A percentile compares a stretch with the other conserved stretches of the same genome.
These are phyloP conservation scores for Solanum raphanifolium DNA, from an alignment of 257 asterid genomes.

Conservation along the genomic window DNA sequence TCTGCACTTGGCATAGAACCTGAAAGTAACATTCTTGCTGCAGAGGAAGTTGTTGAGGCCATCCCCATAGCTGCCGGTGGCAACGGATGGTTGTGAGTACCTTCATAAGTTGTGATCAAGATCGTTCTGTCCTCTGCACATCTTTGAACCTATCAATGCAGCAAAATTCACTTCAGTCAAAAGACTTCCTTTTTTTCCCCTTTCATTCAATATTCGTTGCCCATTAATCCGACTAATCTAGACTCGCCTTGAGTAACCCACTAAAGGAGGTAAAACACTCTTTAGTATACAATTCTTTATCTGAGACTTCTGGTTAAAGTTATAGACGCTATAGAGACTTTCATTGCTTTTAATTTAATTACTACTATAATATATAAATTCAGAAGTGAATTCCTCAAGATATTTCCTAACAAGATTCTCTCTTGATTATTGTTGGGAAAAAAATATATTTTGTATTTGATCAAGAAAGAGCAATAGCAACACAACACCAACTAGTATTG, in stretches of 20 bases:
- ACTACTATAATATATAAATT: neutral
- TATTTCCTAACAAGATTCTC: neutral
- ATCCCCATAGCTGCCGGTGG: slow-evolving; percentile 98
- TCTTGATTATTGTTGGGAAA: neutral
- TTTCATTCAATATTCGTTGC: neutral
- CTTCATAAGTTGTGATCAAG: slow-evolving; percentile 83
- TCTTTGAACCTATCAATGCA: slow-evolving; percentile 65
- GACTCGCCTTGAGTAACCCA: neutral
- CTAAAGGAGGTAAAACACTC: neutral
- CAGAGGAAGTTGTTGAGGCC: slow-evolving; percentile 95
- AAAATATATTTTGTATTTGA: neutral
- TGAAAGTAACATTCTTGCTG: slow-evolving; percentile 80
- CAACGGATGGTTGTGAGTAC: slow-evolving; percentile 85
- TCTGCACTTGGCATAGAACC: slow-evolving; percentile 91
- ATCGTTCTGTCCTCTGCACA: slow-evolving; percentile 71
- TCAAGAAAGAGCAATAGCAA: neutral
- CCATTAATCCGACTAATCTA: neutral
- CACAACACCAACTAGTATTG: neutral
- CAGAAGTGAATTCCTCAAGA: neutral
- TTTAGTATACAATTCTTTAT: neutral
- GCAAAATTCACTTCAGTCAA: neutral
- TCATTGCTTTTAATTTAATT: neutral
- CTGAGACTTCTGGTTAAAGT: neutral
- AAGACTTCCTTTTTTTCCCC: neutral
- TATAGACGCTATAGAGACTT: neutral